Evolutionary conservation across 495 filamentous ascomycete species (phyloP).

Genomic region (Beverwykella pulmonaria): DNA sequence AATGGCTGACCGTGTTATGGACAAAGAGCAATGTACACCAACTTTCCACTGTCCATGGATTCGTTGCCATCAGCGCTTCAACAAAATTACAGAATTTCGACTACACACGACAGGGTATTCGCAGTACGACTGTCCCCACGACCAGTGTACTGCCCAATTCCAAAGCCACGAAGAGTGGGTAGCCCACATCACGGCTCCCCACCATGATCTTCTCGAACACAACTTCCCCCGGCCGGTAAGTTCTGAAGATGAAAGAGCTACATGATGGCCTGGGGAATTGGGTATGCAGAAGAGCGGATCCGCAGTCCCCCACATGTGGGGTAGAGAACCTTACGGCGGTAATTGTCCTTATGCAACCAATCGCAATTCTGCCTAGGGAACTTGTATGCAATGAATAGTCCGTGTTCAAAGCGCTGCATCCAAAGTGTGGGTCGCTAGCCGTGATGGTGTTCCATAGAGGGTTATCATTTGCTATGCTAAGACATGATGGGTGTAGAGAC

Average conservation of each 20-base stretch:
- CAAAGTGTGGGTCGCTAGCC: no score
- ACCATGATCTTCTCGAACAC: constrained; percentile 32
- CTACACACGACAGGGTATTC: constrained; percentile 12
- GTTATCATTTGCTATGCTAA: no score
- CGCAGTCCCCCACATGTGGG: constrained; percentile 3
- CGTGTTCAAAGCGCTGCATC: not conserved
- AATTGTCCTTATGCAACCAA: not conserved
- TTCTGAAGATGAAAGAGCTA: not conserved
- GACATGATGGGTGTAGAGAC: no score
- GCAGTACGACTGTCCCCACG: constrained; percentile 25
- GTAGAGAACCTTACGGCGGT: not conserved
- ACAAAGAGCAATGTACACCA: not conserved
- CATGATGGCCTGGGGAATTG: not conserved
- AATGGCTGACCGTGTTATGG: not conserved
- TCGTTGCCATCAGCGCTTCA: constrained; percentile 34
- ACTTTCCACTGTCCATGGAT: constrained; percentile 37
- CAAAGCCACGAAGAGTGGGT: constrained; percentile 23
- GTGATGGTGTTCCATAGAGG: no score
- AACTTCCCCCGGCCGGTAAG: not conserved
- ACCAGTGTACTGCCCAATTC: constrained; percentile 17
- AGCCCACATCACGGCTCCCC: constrained; percentile 23
- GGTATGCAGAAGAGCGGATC: not conserved
- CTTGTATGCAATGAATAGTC: not conserved
- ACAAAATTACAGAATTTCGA: constrained; percentile 16
- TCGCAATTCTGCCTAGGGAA: not conserved